Evolutionary conservation across 345 rosid species (phyloP), one percentile per base, ranked within the genome.

Genomic region (Durio zibethinus): DNA sequence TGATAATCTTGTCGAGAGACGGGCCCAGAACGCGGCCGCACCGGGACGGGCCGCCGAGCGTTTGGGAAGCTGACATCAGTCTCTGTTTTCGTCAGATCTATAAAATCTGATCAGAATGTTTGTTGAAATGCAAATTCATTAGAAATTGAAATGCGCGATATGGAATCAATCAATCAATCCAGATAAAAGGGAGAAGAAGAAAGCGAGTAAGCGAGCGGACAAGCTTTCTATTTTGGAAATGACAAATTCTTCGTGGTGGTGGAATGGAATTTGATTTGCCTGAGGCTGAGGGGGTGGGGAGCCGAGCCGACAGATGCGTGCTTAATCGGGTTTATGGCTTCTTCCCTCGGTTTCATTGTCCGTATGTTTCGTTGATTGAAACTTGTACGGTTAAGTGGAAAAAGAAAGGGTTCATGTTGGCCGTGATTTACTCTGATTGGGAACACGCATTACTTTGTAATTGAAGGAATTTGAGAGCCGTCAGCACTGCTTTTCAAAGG

Each of bases 21-120:
- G 98, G 97, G 0, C 93, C 97, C 2, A 94, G 47, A 4, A 83
- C 90, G 23, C 94, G 93, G 73, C 98, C 97, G 83, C 91, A 89
- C 53, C 92, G 82, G 64, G 95, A 86, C 45, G 88, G 83, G 15
- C 97, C 97, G 54, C 97, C 97, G 5, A 94, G 94, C 77, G 86
- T 74, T 79, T 83, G 97, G 59, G 92, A 89, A 63, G 89, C 81
- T 6, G 92, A 85, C 97, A 90, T 89, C 72, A 36, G 36, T 72
- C 10, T n/a, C 20, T 15, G 40, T 14, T 7, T 33, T 14, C 15
- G 10, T 38, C 25, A 57, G 77, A 54, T 74, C 35, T 57, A n/a
- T 38, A 38, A 27, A 69, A 69, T 68, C 21, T 14, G 36, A 43
- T 25, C 53, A 2, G 35, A 14, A 29, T 67, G 72, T 43, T 67